These are phyloP conservation scores for Neostapfia colusana DNA, from an alignment of 176 grass and related monocot species.

Conservation along the genomic window DNA sequence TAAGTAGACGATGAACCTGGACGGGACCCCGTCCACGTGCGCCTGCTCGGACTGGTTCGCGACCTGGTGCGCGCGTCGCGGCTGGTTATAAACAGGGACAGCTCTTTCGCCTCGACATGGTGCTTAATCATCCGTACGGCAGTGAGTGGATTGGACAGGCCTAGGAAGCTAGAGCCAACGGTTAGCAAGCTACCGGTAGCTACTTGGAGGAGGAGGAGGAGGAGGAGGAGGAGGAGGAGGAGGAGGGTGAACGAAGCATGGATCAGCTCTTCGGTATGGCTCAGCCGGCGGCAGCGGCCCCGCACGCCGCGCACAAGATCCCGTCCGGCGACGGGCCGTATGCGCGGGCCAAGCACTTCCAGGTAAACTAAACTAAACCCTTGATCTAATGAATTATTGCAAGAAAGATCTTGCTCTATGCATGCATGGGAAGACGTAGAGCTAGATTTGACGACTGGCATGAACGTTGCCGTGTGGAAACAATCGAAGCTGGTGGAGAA, in stretches of 20 bases:
- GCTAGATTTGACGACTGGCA: too few relatives aligned
- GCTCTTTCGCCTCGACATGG: slow-evolving; percentile 1
- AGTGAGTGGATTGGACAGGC: neutral
- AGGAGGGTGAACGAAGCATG: neutral
- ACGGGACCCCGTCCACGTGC: slow-evolving; percentile 23
- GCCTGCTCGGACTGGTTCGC: slow-evolving; percentile 25
- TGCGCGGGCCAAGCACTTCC: slow-evolving; percentile 83
- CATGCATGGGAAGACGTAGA: too few relatives aligned
- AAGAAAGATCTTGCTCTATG: neutral
- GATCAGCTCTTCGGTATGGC: slow-evolving; percentile 27
- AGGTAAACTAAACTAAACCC: slow-evolving; percentile 65
- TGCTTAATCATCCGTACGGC: slow-evolving; percentile 17
- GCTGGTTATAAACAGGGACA: slow-evolving; percentile 36
- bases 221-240: too few relatives aligned
- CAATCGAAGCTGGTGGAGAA: slow-evolving; percentile 71
- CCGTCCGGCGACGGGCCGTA: slow-evolving; percentile 86
- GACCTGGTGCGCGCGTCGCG: neutral
- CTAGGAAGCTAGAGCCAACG: neutral
- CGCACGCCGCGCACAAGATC: slow-evolving; percentile 68
- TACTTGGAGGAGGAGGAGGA: slow-evolving; percentile 7
- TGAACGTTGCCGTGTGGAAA: neutral
- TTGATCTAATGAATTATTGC: neutral
- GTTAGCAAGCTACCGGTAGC: neutral
- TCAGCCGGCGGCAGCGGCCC: slow-evolving; percentile 10
- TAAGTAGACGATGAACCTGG: slow-evolving; percentile 32